Evolutionary conservation across 2,329 filamentous ascomycete species (phyloP).

Genomic region (Monilinia fructigena): DNA sequence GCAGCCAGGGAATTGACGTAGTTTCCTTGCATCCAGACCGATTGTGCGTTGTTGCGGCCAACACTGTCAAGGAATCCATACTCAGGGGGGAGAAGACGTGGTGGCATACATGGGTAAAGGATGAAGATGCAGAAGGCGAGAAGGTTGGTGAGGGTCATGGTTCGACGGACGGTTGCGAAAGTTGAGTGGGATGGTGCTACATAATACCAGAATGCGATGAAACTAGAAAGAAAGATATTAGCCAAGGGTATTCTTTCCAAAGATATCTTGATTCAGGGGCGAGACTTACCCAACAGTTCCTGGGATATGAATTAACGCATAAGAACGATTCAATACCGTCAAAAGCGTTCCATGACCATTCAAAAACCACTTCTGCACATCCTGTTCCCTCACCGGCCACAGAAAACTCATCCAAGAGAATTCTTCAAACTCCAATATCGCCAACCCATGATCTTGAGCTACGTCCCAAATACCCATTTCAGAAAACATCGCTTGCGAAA

Average conservation of each 20-base stretch:
- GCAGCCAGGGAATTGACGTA: constrained; percentile 52
- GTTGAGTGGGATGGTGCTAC: constrained; percentile 50
- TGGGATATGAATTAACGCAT: constrained; percentile 60
- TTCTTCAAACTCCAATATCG: constrained; percentile 56
- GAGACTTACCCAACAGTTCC: constrained; percentile 54
- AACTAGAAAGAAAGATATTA: constrained; percentile 43
- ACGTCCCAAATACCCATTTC: constrained; percentile 52
- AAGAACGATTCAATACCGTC: constrained; percentile 56
- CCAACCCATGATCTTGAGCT: constrained; percentile 54
- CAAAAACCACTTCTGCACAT: constrained; percentile 58
- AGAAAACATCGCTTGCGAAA: constrained; percentile 40
- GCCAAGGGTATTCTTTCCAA: not conserved
- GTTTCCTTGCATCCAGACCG: constrained; percentile 51
- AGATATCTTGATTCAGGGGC: not conserved
- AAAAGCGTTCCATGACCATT: constrained; percentile 52
- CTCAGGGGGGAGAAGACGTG: constrained; percentile 49
- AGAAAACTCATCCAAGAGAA: constrained; percentile 50
- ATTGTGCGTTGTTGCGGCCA: constrained; percentile 49
- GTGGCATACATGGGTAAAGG: constrained; percentile 54
- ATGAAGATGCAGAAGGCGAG: constrained; percentile 52
- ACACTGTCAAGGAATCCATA: constrained; percentile 52
- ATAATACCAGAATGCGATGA: constrained; percentile 64
- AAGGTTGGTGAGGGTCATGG: constrained; percentile 54
- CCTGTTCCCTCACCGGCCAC: constrained; percentile 52
- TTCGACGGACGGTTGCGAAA: constrained; percentile 49